Evolutionary conservation across 2,329 filamentous ascomycete genomes (phyloP).

Genomic region (Aspergillus phoenicis): DNA sequence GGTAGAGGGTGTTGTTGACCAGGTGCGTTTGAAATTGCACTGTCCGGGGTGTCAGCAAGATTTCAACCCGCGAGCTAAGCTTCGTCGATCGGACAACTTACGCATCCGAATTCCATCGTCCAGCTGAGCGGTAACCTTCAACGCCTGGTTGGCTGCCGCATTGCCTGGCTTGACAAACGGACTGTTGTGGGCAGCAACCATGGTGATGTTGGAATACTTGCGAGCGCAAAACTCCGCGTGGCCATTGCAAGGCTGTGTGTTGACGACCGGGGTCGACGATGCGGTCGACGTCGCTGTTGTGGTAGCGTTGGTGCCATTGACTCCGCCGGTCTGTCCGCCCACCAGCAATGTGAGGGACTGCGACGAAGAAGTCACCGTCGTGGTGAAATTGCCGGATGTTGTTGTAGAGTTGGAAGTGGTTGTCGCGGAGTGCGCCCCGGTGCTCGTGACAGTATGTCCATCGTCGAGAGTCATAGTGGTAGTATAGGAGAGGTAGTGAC

Average conservation of each 20-base stretch:
- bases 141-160: conserved; percentile 73
- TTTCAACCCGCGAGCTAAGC: not conserved
- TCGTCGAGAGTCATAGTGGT: conserved; percentile 36
- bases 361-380: conserved; percentile 39
- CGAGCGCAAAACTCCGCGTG: conserved; percentile 74
- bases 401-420: conserved; percentile 22
- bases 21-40: conserved; percentile 64
- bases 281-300: conserved; percentile 49
- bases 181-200: conserved; percentile 78
- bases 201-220: conserved; percentile 79
- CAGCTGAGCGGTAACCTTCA: conserved; percentile 69
- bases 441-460: conserved; percentile 24
- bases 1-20: conserved; percentile 64
- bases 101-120: conserved; percentile 69
- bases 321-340: conserved; percentile 49
- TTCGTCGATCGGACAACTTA: conserved; percentile 34
- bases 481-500: conserved; percentile 41
- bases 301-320: conserved; percentile 53
- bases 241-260: conserved; percentile 79
- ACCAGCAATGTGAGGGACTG: conserved; percentile 39
- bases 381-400: conserved; percentile 30
- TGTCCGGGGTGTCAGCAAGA: conserved; percentile 27
- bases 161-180: conserved; percentile 73
- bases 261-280: conserved; percentile 52
- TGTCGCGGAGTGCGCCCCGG: conserved; percentile 29